Base-by-base conservation (phyloP, 2,329 filamentous ascomycete genomes). In the Parascedosporium putredinis region DNA sequence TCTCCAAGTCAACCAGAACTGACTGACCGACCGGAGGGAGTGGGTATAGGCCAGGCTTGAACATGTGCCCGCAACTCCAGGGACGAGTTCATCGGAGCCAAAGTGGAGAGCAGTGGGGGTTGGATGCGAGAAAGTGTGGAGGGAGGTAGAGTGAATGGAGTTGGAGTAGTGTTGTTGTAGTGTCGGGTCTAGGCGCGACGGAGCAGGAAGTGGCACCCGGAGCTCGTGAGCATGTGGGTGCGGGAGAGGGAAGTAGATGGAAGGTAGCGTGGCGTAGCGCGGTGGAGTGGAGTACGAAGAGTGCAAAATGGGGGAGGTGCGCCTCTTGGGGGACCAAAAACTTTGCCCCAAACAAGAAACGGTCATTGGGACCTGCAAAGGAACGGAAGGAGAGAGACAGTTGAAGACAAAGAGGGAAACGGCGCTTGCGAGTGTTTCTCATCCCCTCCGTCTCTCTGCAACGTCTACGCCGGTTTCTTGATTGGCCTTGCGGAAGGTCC, bases 71-170 rank as follows among this genome's bases (percentile, higher is more conserved):
- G 27, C 12, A 6, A 12, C 27, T 31, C 45, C 27, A 48, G 27
- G 33, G 23, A 42, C 31, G 20, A 49, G 49, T 52, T 50, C 49
- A 52, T 50, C 46, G 44, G 23, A 42, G 47, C 44, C 27, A 34
- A 34, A 48, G 45, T 33, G 43, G 33, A 51, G 40, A 44, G 42
- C 29, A 20, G 33, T 43, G 23, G 29, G 40, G 31, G 38, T 45
- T 45, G 50, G 18, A 29, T n/a, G n/a, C n/a, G 24, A 49, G 27
- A 25, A 45, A 24, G 49, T 25, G 45, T 34, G 27, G 24, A 45
- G 25, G 23, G 12, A 38, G 45, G 40, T 45, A 27, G 18, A 20
- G 36, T n/a, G n/a, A n/a, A n/a, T n/a, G n/a, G n/a, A n/a, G n/a
- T n/a, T n/a, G n/a, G n/a, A n/a, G 22, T 24, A 51, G 50, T 40